Base-by-base conservation (phyloP, 1,284 basidiomycete species). In the Inonotus obliquus region DNA sequence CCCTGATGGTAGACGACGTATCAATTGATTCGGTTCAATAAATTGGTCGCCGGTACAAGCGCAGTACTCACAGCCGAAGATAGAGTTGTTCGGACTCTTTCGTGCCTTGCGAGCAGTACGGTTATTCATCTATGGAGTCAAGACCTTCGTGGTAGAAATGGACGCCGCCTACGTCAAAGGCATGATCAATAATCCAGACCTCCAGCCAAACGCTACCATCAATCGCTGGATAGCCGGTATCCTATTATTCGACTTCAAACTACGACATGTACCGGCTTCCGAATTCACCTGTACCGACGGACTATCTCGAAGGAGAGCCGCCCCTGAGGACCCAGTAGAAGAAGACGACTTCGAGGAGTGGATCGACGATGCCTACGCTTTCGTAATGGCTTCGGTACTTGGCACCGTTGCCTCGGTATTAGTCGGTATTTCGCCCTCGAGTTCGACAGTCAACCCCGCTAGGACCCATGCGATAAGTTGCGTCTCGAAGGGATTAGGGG, bases 171-270 rank as follows among this genome's bases (percentile, higher is more conserved):
- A 66, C 41, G 59, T 70, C n/a, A 61, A 63, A n/a, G 65, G 65
- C 0, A 70, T 69, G 69, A 17, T 68, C 1, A 61, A 65, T 27
- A 53, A 66, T 13, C 66, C 64, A 0, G 68, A 70, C 38, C 35
- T 69, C 0, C 53, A 65, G 2, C 65, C 66, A 0, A 70, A 63
- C 23, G 59, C 67, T 0, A 51, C 67, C 0, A 64, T 70, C 0
- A 69, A 69, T 14, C 45, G 67, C 5, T 70, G 69, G 69, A 63
- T 70, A 6, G 45, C 35, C 0, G 63, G 65, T 0, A 67, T 68
- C 13, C 52, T 63, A 0, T 25, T 65, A 5, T 70, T 68, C 54
- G 32, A 65, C 27, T 68, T 70, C 38, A 59, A 45, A 0, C 48
- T 70, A 0, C 9, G 27, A 0, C 69, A 70, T 49, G 60, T 70